Evolutionary conservation across 129 eudicot genomes (phyloP).

Genomic region (Silybum marianum): DNA sequence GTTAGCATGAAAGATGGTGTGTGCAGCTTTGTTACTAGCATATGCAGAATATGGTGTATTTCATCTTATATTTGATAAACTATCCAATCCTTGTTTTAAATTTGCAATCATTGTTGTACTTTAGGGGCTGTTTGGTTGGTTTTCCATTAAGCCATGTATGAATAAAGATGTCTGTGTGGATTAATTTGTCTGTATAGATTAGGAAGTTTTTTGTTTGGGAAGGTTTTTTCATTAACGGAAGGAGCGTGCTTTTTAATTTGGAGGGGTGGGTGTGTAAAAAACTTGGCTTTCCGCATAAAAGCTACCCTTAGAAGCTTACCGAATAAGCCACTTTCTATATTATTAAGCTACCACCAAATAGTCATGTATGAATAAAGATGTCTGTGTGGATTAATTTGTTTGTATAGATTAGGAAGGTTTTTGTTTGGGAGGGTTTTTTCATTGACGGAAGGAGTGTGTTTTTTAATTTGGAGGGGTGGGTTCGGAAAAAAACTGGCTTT

Average conservation of each 20-base stretch:
- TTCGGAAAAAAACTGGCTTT: no score
- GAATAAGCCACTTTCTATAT: not conserved
- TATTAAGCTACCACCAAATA: no score
- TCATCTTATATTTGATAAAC: not conserved
- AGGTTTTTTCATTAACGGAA: not conserved
- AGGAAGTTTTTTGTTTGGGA: not conserved
- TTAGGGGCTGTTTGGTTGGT: not conserved
- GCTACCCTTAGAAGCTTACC: not conserved
- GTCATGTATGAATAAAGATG: no score
- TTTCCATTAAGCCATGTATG: not conserved
- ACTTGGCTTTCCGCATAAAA: not conserved
- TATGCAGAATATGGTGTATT: not conserved
- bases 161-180: not conserved
- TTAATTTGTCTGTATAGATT: not conserved
- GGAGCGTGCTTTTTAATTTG: not conserved
- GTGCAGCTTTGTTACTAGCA: not conserved
- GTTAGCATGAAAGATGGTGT: not conserved
- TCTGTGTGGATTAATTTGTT: no score
- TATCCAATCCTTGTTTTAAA: not conserved
- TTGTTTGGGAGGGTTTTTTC: no score
- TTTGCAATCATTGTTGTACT: not conserved
- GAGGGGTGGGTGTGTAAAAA: not conserved
- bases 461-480: no score
- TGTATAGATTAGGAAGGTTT: no score
- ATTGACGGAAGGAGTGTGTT: no score